Evolutionary conservation across 257 asterid species (phyloP).

Genomic region (Forsythia viridissima): DNA sequence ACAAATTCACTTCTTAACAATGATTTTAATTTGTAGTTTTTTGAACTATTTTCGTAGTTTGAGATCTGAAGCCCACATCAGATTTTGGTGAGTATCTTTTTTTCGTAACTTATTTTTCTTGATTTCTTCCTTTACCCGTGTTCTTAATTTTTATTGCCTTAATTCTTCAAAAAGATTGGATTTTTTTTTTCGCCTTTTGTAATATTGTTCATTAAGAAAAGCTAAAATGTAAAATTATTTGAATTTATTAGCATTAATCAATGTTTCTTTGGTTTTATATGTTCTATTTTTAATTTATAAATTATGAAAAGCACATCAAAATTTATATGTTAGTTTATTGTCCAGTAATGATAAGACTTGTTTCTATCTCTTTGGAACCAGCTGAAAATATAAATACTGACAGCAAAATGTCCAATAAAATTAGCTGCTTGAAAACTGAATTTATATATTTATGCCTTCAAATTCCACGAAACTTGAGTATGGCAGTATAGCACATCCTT

Average conservation of each 20-base stretch:
- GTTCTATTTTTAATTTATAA: background rate
- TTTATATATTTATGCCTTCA: background rate
- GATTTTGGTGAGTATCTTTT: constrained; percentile 27
- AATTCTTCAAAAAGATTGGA: constrained; percentile 21
- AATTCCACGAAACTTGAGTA: background rate
- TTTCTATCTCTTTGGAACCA: background rate
- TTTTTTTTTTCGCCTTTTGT: constrained; percentile 8
- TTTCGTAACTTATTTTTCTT: background rate
- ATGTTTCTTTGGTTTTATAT: background rate
- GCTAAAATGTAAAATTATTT: no score
- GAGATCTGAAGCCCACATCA: constrained; percentile 32
- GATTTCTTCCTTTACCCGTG: background rate
- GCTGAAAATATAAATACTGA: background rate
- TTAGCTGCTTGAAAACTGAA: background rate
- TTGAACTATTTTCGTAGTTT: background rate
- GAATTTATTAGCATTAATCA: background rate
- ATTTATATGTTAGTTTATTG: constrained; percentile 4
- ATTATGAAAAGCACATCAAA: background rate
- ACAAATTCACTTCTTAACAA: no score
- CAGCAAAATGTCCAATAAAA: background rate
- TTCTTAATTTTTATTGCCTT: background rate
- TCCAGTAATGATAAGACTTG: background rate
- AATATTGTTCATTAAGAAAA: background rate
- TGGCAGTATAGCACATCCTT: background rate
- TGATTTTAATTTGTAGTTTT: no score